phyloP scores from a whole-genome alignment of 129 eudicot genomes.

The Cynara cardunculus region DNA sequence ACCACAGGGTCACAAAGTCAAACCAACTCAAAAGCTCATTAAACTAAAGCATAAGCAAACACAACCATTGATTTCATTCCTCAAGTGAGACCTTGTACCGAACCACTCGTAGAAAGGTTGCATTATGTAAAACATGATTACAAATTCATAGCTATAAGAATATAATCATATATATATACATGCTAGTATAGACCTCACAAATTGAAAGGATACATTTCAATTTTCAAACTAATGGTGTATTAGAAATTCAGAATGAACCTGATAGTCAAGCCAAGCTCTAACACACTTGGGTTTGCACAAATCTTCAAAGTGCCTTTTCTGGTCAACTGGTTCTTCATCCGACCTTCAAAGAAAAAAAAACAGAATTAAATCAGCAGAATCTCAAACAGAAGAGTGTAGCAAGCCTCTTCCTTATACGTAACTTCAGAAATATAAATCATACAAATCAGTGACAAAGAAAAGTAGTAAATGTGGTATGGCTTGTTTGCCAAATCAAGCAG shows the following conservation, averaged over 20 bases:
- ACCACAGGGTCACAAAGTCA: no score
- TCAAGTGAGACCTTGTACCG: background rate
- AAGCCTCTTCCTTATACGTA: background rate
- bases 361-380: background rate
- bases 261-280: slow-evolving; percentile 62
- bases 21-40: no score
- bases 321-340: slow-evolving; percentile 85
- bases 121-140: background rate
- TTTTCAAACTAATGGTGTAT: background rate
- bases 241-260: slow-evolving; percentile 36
- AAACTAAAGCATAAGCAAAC: no score
- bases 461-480: no score
- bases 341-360: slow-evolving; percentile 36
- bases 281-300: slow-evolving; percentile 79
- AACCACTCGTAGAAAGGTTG: background rate
- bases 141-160: no score
- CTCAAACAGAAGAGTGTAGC: background rate
- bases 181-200: background rate
- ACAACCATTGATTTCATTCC: background rate
- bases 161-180: background rate
- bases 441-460: no score
- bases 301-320: slow-evolving; percentile 60
- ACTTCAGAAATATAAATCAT: background rate
- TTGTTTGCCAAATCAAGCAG: no score
- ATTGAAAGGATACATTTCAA: background rate